A percentile compares a stretch with the other conserved stretches of the same genome.
phyloP scores from a whole-genome alignment of 441 rosid genomes.

The Theobroma grandiflorum region DNA sequence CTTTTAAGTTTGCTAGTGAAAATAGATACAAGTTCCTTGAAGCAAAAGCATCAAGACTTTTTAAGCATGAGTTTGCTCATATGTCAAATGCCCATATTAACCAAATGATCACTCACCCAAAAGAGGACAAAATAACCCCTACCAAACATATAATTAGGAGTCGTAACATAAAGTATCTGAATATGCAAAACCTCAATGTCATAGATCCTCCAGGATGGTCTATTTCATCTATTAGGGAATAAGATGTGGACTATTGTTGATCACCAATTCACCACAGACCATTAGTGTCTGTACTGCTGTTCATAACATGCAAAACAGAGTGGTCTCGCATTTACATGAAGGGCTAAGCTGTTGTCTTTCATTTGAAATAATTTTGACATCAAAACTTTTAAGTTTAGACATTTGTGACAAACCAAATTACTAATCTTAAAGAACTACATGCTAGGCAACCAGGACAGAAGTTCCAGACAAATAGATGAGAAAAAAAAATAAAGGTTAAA shows the following conservation, averaged over 20 bases:
- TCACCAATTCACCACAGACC: background rate
- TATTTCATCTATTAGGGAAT: background rate
- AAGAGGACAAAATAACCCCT: background rate
- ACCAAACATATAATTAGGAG: background rate
- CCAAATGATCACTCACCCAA: background rate
- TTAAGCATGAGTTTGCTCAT: background rate
- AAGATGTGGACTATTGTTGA: background rate
- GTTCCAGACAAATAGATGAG: slow-evolving; percentile 3
- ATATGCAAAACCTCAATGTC: background rate
- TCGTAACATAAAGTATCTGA: background rate
- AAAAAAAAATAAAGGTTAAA: slow-evolving; percentile 22
- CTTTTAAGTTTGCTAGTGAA: background rate
- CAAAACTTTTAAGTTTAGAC: background rate
- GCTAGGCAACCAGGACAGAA: slow-evolving; percentile 10
- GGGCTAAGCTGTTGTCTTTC: background rate
- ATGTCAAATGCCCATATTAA: background rate
- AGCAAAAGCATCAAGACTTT: background rate
- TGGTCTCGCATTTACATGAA: background rate
- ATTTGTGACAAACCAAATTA: background rate
- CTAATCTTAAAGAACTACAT: slow-evolving; percentile 12
- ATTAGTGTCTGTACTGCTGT: background rate
- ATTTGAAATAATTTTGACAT: background rate
- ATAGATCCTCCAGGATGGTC: background rate
- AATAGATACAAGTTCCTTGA: background rate
- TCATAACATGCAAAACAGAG: background rate